Percentiles rank a stretch among this genome's conserved stretches.
Evolutionary conservation across 768 basidiomycete genomes (phyloP).

Genomic region (Trametes punicea): DNA sequence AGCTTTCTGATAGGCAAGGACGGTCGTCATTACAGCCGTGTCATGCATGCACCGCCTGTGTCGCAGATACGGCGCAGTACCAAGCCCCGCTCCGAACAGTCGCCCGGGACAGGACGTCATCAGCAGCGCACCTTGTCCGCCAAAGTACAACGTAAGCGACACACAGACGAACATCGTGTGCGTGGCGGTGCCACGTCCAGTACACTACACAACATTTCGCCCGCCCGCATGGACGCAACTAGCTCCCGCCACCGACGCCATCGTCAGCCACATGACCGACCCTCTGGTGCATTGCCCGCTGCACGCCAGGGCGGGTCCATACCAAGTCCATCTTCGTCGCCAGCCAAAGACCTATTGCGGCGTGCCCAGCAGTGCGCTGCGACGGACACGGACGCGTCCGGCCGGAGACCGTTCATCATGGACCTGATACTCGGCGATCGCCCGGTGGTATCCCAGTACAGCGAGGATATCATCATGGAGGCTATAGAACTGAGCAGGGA

Average conservation of each 20-base stretch:
- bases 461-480: constrained; percentile 32
- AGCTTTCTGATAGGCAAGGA: background rate
- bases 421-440: constrained; percentile 45
- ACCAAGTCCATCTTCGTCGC: constrained; percentile 16
- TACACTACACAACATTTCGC: background rate
- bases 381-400: constrained; percentile 29
- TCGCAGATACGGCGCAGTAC: constrained; percentile 10
- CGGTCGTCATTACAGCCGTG: background rate
- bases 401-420: constrained; percentile 41
- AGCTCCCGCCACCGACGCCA: constrained; percentile 16
- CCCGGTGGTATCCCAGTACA: constrained; percentile 28
- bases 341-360: constrained; percentile 18
- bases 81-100: constrained; percentile 10
- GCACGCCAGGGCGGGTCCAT: constrained; percentile 1
- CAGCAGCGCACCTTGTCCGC: constrained; percentile 3
- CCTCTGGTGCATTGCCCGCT: background rate
- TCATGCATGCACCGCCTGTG: constrained; percentile 2
- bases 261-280: constrained; percentile 9
- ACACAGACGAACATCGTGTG: constrained; percentile 1
- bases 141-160: constrained; percentile 5
- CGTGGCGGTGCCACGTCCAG: constrained; percentile 14
- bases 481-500: constrained; percentile 27
- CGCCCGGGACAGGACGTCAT: background rate
- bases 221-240: constrained; percentile 4
- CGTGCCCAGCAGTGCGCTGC: constrained; percentile 24